Evolutionary conservation across 257 asterid genomes (phyloP).

Genomic region (Solanum piurae): DNA sequence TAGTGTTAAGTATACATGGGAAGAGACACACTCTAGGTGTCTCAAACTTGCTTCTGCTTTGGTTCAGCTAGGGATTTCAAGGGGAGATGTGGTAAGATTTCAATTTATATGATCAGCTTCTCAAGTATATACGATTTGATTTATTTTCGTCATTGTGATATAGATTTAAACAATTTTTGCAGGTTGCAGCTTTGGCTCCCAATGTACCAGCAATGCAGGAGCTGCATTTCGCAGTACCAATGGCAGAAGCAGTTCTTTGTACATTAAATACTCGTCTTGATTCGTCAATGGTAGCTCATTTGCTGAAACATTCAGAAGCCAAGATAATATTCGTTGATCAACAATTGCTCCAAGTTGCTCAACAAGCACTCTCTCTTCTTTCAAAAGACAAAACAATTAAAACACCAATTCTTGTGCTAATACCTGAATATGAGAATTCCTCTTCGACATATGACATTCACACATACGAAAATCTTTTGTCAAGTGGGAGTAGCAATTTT

Average conservation of each 20-base stretch:
- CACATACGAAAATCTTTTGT: slow-evolving; percentile 9
- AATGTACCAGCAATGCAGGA: neutral
- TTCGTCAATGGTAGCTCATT: slow-evolving; percentile 6
- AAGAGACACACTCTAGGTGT: neutral
- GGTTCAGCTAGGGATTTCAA: neutral
- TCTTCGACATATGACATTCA: neutral
- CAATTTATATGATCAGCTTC: neutral
- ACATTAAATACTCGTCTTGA: slow-evolving; percentile 18
- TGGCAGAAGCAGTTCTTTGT: slow-evolving; percentile 24
- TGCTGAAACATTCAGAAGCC: neutral
- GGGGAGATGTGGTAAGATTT: neutral
- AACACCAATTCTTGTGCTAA: slow-evolving; percentile 6
- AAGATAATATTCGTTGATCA: neutral
- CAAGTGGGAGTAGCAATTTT: slow-evolving; percentile 6
- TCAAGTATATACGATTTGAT: neutral
- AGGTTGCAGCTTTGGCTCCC: neutral
- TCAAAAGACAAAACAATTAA: neutral
- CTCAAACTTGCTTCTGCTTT: neutral
- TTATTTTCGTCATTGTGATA: neutral
- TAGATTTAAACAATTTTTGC: neutral
- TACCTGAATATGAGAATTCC: slow-evolving; percentile 4
- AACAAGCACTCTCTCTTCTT: neutral
- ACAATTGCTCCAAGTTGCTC: slow-evolving; percentile 9
- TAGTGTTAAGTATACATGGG: neutral
- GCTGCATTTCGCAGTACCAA: neutral